Percentiles rank a stretch among this genome's conserved stretches.
phyloP scores from a whole-genome alignment of 768 basidiomycete species.

The Russula dissimulans region DNA sequence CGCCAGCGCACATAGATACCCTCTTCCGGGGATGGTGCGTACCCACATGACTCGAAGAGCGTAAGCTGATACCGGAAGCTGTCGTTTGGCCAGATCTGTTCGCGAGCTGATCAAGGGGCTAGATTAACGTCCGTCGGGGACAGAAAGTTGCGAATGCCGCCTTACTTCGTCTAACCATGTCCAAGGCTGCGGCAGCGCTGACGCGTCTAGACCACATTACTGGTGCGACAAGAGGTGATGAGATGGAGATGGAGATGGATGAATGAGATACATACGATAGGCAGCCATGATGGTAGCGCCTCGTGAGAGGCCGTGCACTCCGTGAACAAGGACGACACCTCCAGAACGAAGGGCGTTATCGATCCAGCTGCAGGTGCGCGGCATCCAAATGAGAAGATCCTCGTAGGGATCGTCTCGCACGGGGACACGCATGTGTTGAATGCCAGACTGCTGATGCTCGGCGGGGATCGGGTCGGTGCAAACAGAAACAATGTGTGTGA shows the following conservation, averaged over 20 bases:
- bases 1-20: constrained; percentile 20
- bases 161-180: constrained; percentile 17
- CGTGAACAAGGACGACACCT: constrained; percentile 21
- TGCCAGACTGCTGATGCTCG: constrained; percentile 58
- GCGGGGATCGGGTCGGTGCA: constrained; percentile 60
- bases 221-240: background rate
- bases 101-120: constrained; percentile 7
- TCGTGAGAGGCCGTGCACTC: constrained; percentile 19
- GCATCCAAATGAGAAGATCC: constrained; percentile 21
- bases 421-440: constrained; percentile 54
- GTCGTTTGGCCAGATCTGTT: constrained; percentile 19
- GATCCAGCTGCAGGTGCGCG: constrained; percentile 19
- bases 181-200: constrained; percentile 12
- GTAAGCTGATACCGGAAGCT: constrained; percentile 17
- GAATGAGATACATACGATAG: constrained; percentile 5
- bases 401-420: constrained; percentile 18
- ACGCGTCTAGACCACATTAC: constrained; percentile 20
- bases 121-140: background rate
- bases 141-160: background rate
- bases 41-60: constrained; percentile 20
- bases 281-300: constrained; percentile 21
- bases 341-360: constrained; percentile 19
- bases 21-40: constrained; percentile 14
- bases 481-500: constrained; percentile 68
- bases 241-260: background rate